phyloP scores from a whole-genome alignment of 768 basidiomycete genomes.

The Clathrus columnatus region DNA sequence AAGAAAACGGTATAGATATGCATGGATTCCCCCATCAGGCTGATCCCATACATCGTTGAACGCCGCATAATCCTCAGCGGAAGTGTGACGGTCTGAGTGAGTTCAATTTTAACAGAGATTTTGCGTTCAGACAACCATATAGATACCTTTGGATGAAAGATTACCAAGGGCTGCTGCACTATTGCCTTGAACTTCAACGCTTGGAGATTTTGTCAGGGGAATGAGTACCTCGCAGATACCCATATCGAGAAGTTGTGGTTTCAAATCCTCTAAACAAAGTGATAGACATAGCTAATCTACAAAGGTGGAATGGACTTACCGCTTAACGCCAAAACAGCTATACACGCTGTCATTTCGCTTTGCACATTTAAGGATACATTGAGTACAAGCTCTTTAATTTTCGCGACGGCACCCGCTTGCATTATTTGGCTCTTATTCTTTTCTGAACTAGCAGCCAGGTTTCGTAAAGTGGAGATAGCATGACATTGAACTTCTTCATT shows the following conservation, averaged over 20 bases:
- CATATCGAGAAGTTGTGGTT: conserved; percentile 94
- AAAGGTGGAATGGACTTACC: conserved; percentile 42
- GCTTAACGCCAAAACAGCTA: conserved; percentile 91
- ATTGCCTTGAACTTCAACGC: conserved; percentile 97
- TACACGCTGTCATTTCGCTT: conserved; percentile 99
- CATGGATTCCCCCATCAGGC: conserved; percentile 95
- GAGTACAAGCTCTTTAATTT: conserved; percentile 93
- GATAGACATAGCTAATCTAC: background rate
- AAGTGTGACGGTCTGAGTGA: conserved; percentile 58
- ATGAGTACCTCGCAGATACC: conserved; percentile 97
- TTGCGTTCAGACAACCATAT: background rate
- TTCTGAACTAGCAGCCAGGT: conserved; percentile 93
- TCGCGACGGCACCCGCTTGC: conserved; percentile 91
- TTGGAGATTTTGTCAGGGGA: conserved; percentile 90
- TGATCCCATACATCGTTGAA: conserved; percentile 99
- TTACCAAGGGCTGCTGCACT: conserved; percentile 97
- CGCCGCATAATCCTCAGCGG: conserved; percentile 85
- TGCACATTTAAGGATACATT: conserved; percentile 95
- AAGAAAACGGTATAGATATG: conserved; percentile 89
- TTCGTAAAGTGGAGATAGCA: conserved; percentile 93
- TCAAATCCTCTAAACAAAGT: conserved; percentile 73
- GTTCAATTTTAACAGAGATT: background rate
- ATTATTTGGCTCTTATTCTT: conserved; percentile 98
- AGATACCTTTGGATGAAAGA: conserved; percentile 84
- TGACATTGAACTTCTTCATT: conserved; percentile 99